phyloP scores from a whole-genome alignment of 768 basidiomycete species.

The Lentinula boryana region DNA sequence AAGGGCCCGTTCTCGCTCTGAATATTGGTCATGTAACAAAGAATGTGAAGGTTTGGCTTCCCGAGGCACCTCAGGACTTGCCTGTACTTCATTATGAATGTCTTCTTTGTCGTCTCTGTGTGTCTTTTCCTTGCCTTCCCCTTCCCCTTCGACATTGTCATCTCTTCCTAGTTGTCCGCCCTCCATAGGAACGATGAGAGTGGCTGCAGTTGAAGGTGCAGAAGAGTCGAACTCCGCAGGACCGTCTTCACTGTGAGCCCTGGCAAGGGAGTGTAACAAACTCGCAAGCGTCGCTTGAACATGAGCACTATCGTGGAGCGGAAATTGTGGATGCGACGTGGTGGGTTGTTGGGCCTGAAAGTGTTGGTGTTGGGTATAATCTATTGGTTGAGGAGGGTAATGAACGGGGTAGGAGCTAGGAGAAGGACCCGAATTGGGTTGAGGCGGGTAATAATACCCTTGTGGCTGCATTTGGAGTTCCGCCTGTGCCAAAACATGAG shows the following conservation, averaged over 20 bases:
- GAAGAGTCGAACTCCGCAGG: neutral
- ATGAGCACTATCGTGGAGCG: neutral
- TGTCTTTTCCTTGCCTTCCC: too few relatives aligned
- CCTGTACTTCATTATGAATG: too few relatives aligned
- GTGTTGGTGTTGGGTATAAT: neutral
- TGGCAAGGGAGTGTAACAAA: neutral
- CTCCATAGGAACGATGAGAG: neutral
- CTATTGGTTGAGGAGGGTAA: neutral
- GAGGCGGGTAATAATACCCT: neutral
- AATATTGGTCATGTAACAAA: too few relatives aligned
- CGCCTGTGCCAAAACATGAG: slow-evolving; percentile 39
- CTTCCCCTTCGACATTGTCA: too few relatives aligned
- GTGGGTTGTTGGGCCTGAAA: neutral
- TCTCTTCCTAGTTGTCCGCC: too few relatives aligned
- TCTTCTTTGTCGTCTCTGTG: too few relatives aligned
- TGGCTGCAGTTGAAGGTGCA: neutral
- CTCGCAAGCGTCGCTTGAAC: neutral
- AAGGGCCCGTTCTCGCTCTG: too few relatives aligned
- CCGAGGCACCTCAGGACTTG: too few relatives aligned
- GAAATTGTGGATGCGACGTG: neutral
- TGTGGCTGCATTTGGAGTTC: slow-evolving; percentile 10
- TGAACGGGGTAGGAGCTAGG: neutral
- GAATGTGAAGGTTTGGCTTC: too few relatives aligned
- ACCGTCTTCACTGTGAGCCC: neutral
- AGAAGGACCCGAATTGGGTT: neutral